phyloP scores from a whole-genome alignment of 306 rosid species.

The Trifolium dubium region DNA sequence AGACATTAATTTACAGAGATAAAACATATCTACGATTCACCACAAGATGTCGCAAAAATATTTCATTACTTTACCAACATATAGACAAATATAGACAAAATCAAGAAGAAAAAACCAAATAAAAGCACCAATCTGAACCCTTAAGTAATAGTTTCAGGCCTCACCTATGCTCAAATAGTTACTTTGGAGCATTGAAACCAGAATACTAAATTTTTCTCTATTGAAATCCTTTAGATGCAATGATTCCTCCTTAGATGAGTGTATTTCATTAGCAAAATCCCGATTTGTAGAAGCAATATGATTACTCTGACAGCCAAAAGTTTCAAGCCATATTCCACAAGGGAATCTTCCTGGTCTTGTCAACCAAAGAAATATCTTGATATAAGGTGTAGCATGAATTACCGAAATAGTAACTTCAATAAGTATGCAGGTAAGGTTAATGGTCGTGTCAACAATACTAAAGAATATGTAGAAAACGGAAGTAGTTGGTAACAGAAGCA shows the following conservation, averaged over 20 bases:
- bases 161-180: slow-evolving; percentile 83
- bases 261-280: slow-evolving; percentile 36
- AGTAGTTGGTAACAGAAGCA: slow-evolving; percentile 88
- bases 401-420: slow-evolving; percentile 70
- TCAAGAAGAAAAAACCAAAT: slow-evolving; percentile 26
- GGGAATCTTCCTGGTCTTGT: slow-evolving; percentile 74
- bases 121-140: slow-evolving; percentile 35
- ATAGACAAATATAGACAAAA: slow-evolving; percentile 32
- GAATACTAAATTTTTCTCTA: slow-evolving; percentile 51
- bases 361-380: slow-evolving; percentile 78
- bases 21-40: slow-evolving; percentile 17
- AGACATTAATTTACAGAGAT: slow-evolving; percentile 7
- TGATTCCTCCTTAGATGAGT: slow-evolving; percentile 49
- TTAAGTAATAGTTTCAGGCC: slow-evolving; percentile 42
- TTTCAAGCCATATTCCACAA: slow-evolving; percentile 89
- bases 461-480: slow-evolving; percentile 91
- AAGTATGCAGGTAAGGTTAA: slow-evolving; percentile 65
- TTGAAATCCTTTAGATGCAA: slow-evolving; percentile 43
- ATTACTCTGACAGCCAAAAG: slow-evolving; percentile 52
- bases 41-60: slow-evolving; percentile 25
- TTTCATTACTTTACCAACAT: slow-evolving; percentile 35
- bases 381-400: slow-evolving; percentile 86
- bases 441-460: slow-evolving; percentile 67
- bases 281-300: slow-evolving; percentile 36
- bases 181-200: slow-evolving; percentile 83